A percentile compares a stretch with the other conserved stretches of the same genome.
These are phyloP conservation scores for Mucor indicus DNA, from an alignment of 371 early-diverging fungal genomes.

Conservation along the genomic window DNA sequence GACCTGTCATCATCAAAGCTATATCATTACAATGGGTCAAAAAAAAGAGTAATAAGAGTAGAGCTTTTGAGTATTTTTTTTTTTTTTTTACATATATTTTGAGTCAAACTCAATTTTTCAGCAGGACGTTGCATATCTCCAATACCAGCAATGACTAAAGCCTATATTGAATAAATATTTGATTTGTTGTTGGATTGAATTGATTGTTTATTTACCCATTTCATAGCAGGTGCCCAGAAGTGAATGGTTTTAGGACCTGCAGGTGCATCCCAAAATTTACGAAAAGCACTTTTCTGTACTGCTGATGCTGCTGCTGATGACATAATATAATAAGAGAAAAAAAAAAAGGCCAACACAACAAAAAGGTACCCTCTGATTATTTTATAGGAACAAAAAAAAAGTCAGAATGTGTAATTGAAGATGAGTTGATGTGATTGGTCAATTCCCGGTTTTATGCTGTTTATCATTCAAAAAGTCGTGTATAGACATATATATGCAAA, in stretches of 20 bases:
- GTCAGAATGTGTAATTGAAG: too few relatives aligned
- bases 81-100: constrained; percentile 55
- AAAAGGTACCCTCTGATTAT: too few relatives aligned
- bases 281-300: constrained; percentile 54
- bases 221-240: constrained; percentile 51
- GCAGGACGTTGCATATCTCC: constrained; percentile 85
- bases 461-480: too few relatives aligned
- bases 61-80: too few relatives aligned
- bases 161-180: constrained; percentile 15
- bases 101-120: constrained; percentile 76
- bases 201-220: constrained; percentile 32
- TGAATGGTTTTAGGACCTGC: constrained; percentile 62
- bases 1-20: constrained; percentile 84
- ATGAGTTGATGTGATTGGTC: too few relatives aligned
- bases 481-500: too few relatives aligned
- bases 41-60: not conserved
- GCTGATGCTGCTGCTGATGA: constrained; percentile 37
- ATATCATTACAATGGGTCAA: constrained; percentile 1
- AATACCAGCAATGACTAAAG: constrained; percentile 74
- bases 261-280: constrained; percentile 76
- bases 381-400: too few relatives aligned
- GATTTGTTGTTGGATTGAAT: not conserved
- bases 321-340: constrained; percentile 32
- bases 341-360: too few relatives aligned
- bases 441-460: too few relatives aligned